Evolutionary conservation across 352 stramenopile species (phyloP).

Genomic region (Phytophthora citricola): DNA sequence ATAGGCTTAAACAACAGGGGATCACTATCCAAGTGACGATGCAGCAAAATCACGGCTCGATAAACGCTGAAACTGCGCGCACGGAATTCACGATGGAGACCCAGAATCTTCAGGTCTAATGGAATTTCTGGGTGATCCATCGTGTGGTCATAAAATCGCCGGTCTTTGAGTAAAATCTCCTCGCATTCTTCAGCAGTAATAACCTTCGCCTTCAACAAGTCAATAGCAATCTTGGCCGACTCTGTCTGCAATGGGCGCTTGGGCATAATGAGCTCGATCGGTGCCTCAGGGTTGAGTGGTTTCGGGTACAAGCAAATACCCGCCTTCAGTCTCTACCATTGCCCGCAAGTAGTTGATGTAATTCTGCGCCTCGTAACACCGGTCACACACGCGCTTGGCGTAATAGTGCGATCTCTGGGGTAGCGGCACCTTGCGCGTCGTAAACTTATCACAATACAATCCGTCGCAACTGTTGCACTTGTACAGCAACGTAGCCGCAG

Average conservation of each 20-base stretch:
- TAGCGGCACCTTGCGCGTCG: constrained; percentile 78
- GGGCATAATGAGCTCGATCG: constrained; percentile 90
- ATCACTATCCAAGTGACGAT: constrained; percentile 87
- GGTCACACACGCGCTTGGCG: constrained; percentile 86
- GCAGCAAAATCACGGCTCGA: constrained; percentile 84
- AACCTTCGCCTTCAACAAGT: constrained; percentile 81
- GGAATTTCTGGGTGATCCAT: constrained; percentile 87
- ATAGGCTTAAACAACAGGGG: constrained; percentile 89
- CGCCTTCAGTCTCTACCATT: constrained; percentile 84
- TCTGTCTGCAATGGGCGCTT: constrained; percentile 82
- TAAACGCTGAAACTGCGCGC: constrained; percentile 83
- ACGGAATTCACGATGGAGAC: constrained; percentile 88
- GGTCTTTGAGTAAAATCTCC: constrained; percentile 83
- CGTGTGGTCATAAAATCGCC: constrained; percentile 85
- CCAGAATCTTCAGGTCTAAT: constrained; percentile 86
- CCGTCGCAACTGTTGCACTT: constrained; percentile 85
- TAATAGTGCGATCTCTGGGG: constrained; percentile 85
- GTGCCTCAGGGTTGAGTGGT: constrained; percentile 81
- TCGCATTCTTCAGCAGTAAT: constrained; percentile 91
- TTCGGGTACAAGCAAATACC: constrained; percentile 89
- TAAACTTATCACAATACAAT: constrained; percentile 86
- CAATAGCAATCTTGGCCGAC: constrained; percentile 87
- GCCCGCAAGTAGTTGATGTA: constrained; percentile 88
- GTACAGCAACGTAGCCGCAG: constrained; percentile 67
- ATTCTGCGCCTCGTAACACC: constrained; percentile 85